Evolutionary conservation across 176 grass and related monocot genomes (phyloP).

Genomic region (Eragrostis nindensis): DNA sequence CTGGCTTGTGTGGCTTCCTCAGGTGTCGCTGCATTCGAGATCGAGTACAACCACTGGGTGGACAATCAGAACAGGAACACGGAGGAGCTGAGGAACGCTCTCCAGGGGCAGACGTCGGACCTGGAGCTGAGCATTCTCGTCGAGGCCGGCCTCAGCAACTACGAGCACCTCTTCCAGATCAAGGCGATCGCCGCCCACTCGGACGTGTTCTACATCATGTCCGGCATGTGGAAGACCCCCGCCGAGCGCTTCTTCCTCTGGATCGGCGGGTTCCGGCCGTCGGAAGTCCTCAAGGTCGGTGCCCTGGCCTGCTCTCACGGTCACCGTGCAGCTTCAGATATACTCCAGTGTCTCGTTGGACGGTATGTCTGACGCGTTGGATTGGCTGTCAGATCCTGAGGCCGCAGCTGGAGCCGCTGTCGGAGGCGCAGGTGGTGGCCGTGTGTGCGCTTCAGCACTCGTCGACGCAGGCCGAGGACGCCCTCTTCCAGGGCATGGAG

Average conservation of each 20-base stretch:
- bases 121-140: slow-evolving; percentile 74
- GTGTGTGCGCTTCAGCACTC: slow-evolving; percentile 56
- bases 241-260: slow-evolving; percentile 94
- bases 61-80: slow-evolving; percentile 77
- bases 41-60: slow-evolving; percentile 83
- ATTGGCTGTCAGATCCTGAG: slow-evolving; percentile 55
- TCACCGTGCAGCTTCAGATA: not conserved
- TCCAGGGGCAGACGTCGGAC: slow-evolving; percentile 70
- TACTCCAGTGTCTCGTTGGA: not conserved
- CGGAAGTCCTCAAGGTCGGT: slow-evolving; percentile 87
- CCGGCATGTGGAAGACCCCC: slow-evolving; percentile 85
- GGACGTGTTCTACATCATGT: slow-evolving; percentile 89
- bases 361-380: not conserved
- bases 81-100: slow-evolving; percentile 55
- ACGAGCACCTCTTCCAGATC: slow-evolving; percentile 75
- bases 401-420: slow-evolving; percentile 73
- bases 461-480: slow-evolving; percentile 80
- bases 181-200: slow-evolving; percentile 66
- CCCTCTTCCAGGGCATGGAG: slow-evolving; percentile 86
- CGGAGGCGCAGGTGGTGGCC: slow-evolving; percentile 46
- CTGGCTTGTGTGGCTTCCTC: not conserved
- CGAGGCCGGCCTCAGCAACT: slow-evolving; percentile 62
- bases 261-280: slow-evolving; percentile 98
- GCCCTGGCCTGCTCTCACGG: not conserved
- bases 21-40: slow-evolving; percentile 81